These are phyloP conservation scores for Cerioporus squamosus DNA, from an alignment of 1,284 basidiomycete species.

Conservation along the genomic window DNA sequence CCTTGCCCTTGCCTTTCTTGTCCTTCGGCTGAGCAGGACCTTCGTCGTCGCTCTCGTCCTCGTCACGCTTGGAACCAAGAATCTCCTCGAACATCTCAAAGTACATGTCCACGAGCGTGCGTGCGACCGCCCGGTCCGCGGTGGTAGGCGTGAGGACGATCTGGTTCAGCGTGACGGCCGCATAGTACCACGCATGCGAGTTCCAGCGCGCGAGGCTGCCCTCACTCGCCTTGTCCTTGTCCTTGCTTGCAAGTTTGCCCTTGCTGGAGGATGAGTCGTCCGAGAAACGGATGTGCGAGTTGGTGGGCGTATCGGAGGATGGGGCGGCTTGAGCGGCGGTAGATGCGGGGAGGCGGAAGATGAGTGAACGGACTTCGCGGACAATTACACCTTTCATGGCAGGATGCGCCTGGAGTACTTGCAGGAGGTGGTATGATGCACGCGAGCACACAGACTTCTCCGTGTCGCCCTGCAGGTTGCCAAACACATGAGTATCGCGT, in stretches of 20 bases:
- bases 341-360: conserved; percentile 63
- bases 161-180: conserved; percentile 94
- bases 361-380: conserved; percentile 83
- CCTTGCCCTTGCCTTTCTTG: conserved; percentile 36
- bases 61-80: conserved; percentile 53
- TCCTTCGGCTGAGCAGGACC: conserved; percentile 34
- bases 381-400: conserved; percentile 93
- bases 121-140: conserved; percentile 78
- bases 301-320: background rate
- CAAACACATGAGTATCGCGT: background rate
- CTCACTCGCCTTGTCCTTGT: conserved; percentile 30
- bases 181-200: conserved; percentile 75
- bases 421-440: conserved; percentile 88
- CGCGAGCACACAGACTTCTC: conserved; percentile 90
- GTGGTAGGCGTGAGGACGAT: conserved; percentile 75
- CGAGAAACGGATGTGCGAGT: conserved; percentile 25
- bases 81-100: conserved; percentile 95
- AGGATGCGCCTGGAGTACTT: conserved; percentile 90
- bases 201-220: conserved; percentile 33
- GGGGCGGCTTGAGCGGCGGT: conserved; percentile 41
- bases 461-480: conserved; percentile 73
- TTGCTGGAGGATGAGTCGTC: conserved; percentile 30
- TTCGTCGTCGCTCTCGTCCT: conserved; percentile 39
- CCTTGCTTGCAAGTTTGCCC: conserved; percentile 21
- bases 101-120: conserved; percentile 88